These are phyloP conservation scores for Claviceps quebecensis DNA, from an alignment of 2,329 filamentous ascomycete genomes.

Conservation along the genomic window DNA sequence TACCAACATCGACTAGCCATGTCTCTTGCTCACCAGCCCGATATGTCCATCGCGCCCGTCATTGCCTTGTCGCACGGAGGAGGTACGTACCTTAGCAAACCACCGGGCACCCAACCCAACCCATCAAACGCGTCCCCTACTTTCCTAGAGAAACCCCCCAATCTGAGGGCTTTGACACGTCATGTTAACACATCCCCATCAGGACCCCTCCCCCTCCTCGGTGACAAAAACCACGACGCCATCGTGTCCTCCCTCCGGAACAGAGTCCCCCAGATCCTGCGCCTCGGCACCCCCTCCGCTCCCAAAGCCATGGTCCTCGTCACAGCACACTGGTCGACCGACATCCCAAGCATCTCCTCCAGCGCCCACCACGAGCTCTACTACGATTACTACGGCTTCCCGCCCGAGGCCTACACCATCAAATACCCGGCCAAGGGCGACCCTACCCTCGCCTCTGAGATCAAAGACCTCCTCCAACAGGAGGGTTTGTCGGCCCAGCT, in stretches of 20 bases:
- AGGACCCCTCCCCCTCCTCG: constrained; percentile 44
- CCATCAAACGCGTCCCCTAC: too few relatives aligned
- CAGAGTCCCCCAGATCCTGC: constrained; percentile 40
- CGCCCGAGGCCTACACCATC: constrained; percentile 37
- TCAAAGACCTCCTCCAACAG: constrained; percentile 29
- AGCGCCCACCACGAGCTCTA: constrained; percentile 30
- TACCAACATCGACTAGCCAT: too few relatives aligned
- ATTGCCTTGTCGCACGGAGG: constrained; percentile 37
- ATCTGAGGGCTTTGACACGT: too few relatives aligned
- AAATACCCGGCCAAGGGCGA: constrained; percentile 43
- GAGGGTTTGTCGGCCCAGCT: constrained; percentile 30
- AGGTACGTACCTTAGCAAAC: constrained; percentile 14
- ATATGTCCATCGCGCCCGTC: constrained; percentile 29
- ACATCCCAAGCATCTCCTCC: constrained; percentile 36
- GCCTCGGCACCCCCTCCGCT: constrained; percentile 34
- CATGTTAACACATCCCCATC: background rate
- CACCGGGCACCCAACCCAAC: too few relatives aligned
- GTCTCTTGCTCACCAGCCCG: constrained; percentile 1
- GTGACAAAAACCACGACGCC: constrained; percentile 35
- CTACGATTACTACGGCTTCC: constrained; percentile 49
- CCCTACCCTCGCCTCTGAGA: constrained; percentile 35
- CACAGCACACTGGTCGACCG: constrained; percentile 43
- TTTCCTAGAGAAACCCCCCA: too few relatives aligned
- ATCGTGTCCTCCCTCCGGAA: constrained; percentile 38
- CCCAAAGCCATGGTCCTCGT: constrained; percentile 40